A percentile compares a stretch with the other conserved stretches of the same genome.
Evolutionary conservation across 495 filamentous ascomycete genomes (phyloP).

Genomic region (Cercophora samala): DNA sequence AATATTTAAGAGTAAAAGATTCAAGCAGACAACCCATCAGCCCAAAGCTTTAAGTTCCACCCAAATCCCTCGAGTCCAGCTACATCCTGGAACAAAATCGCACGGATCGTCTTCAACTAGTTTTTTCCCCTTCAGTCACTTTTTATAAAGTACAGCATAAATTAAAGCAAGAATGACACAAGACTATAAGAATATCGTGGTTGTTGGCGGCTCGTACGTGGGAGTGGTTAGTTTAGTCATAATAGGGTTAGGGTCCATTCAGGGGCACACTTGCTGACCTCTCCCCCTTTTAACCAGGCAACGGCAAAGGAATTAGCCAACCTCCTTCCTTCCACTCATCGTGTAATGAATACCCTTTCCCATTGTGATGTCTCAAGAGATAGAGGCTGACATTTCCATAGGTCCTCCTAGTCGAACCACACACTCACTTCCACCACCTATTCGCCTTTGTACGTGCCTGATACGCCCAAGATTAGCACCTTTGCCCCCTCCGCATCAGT

Average conservation of each 20-base stretch:
- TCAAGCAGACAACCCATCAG: background rate
- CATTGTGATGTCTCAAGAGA: background rate
- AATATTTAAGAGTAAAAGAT: background rate
- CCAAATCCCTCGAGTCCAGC: background rate
- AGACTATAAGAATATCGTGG: constrained; percentile 25
- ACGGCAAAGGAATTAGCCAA: constrained; percentile 29
- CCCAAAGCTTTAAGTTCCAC: background rate
- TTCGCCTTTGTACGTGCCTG: constrained; percentile 49
- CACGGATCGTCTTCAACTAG: background rate
- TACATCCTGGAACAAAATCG: background rate
- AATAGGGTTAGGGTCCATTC: background rate
- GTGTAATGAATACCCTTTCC: constrained; percentile 18
- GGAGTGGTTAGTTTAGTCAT: constrained; percentile 22
- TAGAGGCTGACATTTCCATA: constrained; percentile 21
- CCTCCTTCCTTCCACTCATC: constrained; percentile 28
- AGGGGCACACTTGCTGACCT: background rate
- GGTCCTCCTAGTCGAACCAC: constrained; percentile 49
- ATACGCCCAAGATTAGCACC: background rate
- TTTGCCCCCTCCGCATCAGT: background rate
- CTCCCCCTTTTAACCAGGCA: constrained; percentile 9
- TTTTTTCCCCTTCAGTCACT: background rate
- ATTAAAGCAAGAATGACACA: constrained; percentile 7
- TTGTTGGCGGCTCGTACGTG: constrained; percentile 31
- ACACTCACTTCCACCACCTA: constrained; percentile 54
- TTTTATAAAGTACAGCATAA: background rate